phyloP scores from a whole-genome alignment of 371 early-diverging fungal genomes.

The Mortierella sp. region DNA sequence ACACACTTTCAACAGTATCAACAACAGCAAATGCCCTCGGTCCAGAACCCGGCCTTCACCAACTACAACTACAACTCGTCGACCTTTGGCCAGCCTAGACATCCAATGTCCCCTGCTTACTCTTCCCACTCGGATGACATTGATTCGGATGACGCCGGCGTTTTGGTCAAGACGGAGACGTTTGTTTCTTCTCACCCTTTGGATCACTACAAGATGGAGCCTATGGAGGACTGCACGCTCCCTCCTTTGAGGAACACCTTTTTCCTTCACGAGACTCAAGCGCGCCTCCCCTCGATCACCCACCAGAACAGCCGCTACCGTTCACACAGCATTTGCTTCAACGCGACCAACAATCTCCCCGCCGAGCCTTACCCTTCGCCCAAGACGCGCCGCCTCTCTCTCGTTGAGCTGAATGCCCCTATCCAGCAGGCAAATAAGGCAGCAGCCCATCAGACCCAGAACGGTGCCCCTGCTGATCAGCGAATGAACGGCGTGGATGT shows the following conservation, averaged over 20 bases:
- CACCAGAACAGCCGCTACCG: constrained; percentile 23
- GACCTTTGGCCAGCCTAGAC: constrained; percentile 21
- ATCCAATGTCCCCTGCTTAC: constrained; percentile 46
- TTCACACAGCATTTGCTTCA: constrained; percentile 35
- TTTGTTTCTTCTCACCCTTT: constrained; percentile 3
- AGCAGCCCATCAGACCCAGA: constrained; percentile 21
- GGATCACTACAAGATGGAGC: constrained; percentile 6
- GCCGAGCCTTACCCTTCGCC: constrained; percentile 15
- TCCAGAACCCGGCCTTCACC: constrained; percentile 11
- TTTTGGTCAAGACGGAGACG: constrained; percentile 9
- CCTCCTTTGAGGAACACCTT: constrained; percentile 38
- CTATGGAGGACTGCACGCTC: constrained; percentile 39
- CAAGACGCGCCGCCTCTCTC: constrained; percentile 43
- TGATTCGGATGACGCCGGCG: constrained; percentile 43
- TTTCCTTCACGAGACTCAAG: constrained; percentile 23
- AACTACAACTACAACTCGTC: constrained; percentile 14
- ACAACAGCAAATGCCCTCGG: constrained; percentile 14
- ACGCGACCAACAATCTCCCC: background rate
- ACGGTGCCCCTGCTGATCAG: background rate
- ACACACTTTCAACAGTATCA: background rate
- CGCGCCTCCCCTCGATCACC: constrained; percentile 34
- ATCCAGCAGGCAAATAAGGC: constrained; percentile 42
- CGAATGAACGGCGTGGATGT: constrained; percentile 38
- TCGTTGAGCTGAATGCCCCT: constrained; percentile 51
- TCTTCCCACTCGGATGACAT: constrained; percentile 46